Base-by-base conservation (phyloP, 2,329 filamentous ascomycete genomes). In the Rutstroemia sp. region DNA sequence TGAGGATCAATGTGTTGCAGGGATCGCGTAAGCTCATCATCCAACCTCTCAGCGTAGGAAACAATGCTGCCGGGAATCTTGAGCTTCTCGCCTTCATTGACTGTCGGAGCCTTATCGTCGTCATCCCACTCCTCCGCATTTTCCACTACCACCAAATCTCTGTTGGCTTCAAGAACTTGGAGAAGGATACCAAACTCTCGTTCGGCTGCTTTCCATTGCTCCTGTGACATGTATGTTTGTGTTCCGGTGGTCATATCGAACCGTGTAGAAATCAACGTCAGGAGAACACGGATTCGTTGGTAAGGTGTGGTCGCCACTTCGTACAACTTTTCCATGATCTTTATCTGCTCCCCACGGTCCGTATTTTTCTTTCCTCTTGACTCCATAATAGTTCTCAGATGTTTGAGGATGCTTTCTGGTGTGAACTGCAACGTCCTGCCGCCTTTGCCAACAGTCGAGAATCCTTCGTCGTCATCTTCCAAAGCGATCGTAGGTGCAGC, bases 291-390 rank as follows among this genome's bases (percentile, higher is more conserved):
- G 67, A 99, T 90, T 71, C 85, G 85, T 76, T 97, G 94, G 76
- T 99, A 99, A 51, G 95, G 91, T 53, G 87, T 94, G 68, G 81
- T 82, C 62, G 94, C 84, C 63, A 99, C 92, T 71, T 96, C 91
- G 68, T 86, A 77, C 54, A 99, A 82, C 78, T 92, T 96, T 81
- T 97, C 94, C 91, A 99, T 95, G 52, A 92, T 87, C 73, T 87
- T 87, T 74, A 99, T 97, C 76, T 99, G 94, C 75, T 99, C 94
- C 48, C 83, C 71, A 49, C 91, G 87, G 73, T 99, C 94, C 63
- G 94, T 96, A 79, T 97, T 97, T 83, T 99, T 99, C 80, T 96
- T 95, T 72, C 94, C 94, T 78, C 94, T 84, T 58, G 92, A 92
- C 77, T 99, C 94, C 70, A 97, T 80, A 69, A 99, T 97, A 52